These are phyloP conservation scores for Heritiera littoralis DNA, from an alignment of 345 rosid species.

Conservation along the genomic window DNA sequence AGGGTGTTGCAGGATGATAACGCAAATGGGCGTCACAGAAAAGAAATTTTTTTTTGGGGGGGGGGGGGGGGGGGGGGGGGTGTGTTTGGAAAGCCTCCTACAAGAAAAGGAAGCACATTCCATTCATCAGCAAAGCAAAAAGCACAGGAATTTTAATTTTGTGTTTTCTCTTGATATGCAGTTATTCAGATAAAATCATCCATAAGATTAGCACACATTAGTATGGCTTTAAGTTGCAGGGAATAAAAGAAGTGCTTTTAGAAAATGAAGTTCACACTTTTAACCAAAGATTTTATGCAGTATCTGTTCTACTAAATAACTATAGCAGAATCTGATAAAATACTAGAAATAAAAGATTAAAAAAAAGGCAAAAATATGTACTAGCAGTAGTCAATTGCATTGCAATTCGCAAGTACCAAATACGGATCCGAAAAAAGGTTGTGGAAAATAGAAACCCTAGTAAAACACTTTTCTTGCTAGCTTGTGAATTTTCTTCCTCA, in stretches of 20 bases:
- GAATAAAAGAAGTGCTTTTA: neutral
- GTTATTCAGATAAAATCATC: neutral
- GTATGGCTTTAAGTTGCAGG: neutral
- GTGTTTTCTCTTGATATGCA: neutral
- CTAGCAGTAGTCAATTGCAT: neutral
- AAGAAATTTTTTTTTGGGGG: neutral
- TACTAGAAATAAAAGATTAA: neutral
- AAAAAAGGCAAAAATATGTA: neutral
- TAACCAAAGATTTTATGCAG: neutral
- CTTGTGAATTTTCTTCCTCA: neutral
- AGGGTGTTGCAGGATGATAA: conserved; percentile 5
- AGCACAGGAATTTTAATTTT: neutral
- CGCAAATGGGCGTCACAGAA: neutral
- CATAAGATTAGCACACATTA: neutral
- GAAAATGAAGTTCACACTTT: conserved; percentile 7
- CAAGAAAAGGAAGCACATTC: neutral
- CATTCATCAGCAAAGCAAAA: neutral
- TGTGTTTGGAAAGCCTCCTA: neutral
- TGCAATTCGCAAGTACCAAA: neutral
- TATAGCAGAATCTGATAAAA: neutral
- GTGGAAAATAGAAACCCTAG: neutral
- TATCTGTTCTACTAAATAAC: neutral
- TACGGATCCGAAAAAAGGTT: neutral
- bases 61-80: neutral
- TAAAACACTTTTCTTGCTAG: neutral